Evolutionary conservation across 257 asterid genomes (phyloP).

Genomic region (Petrea volubilis): DNA sequence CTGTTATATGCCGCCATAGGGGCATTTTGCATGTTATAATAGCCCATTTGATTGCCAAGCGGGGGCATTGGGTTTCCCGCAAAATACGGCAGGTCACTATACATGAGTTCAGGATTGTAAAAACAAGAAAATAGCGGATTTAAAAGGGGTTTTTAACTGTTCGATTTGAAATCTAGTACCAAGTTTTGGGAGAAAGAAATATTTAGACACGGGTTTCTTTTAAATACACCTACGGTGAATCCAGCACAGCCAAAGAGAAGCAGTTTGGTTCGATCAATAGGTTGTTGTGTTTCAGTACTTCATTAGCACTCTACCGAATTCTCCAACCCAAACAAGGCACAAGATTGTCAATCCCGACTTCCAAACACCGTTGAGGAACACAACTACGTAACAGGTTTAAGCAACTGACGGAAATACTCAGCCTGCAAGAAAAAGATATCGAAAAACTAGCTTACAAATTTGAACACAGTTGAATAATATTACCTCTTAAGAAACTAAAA

Average conservation of each 20-base stretch:
- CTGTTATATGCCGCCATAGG: conserved; percentile 36
- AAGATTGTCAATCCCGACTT: background rate
- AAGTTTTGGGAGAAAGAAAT: conserved; percentile 18
- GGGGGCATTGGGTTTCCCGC: conserved; percentile 41
- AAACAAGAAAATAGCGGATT: conserved; percentile 19
- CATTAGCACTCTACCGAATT: conserved; percentile 14
- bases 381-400: conserved; percentile 90
- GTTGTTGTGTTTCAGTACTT: conserved; percentile 9
- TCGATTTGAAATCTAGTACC: background rate
- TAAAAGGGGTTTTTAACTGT: conserved; percentile 1
- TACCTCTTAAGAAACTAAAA: background rate
- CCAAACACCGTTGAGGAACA: conserved; percentile 17
- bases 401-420: conserved; percentile 93
- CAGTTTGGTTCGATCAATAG: background rate
- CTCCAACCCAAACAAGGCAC: conserved; percentile 23
- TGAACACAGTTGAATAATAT: background rate
- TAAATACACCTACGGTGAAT: conserved; percentile 32
- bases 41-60: conserved; percentile 43
- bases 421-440: conserved; percentile 54
- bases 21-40: conserved; percentile 38
- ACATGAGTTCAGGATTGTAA: conserved; percentile 45
- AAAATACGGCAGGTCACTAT: conserved; percentile 39
- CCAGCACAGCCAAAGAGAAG: conserved; percentile 30
- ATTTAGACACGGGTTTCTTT: conserved; percentile 12
- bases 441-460: background rate